These are phyloP conservation scores for Podospora conica DNA, from an alignment of 495 filamentous ascomycete genomes.

Conservation along the genomic window DNA sequence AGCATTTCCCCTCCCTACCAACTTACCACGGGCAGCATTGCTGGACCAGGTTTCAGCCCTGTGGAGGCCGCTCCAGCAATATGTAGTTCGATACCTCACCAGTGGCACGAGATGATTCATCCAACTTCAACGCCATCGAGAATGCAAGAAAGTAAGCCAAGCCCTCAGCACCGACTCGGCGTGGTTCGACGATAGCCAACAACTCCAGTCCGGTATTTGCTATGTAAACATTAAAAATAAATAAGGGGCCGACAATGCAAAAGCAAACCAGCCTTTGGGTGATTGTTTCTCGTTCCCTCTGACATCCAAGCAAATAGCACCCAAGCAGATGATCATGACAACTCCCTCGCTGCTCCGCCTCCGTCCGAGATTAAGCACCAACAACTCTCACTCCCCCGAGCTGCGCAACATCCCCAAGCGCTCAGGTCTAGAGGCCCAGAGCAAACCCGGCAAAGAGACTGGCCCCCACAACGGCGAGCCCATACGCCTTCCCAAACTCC, in stretches of 20 bases:
- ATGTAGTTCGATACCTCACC: no score
- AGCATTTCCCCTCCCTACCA: no score
- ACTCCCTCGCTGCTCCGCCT: not conserved
- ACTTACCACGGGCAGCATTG: not conserved
- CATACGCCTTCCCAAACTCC: slow-evolving; percentile 53
- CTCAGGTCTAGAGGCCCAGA: slow-evolving; percentile 45
- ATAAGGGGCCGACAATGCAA: not conserved
- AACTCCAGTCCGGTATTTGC: not conserved
- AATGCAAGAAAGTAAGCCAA: not conserved
- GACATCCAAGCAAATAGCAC: not conserved
- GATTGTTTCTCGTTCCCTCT: not conserved
- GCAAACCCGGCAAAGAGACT: slow-evolving; percentile 61
- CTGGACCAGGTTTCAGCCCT: not conserved
- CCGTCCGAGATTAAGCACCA: not conserved
- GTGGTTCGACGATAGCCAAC: not conserved
- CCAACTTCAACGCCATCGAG: no score
- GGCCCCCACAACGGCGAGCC: slow-evolving; percentile 48
- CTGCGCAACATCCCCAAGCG: not conserved
- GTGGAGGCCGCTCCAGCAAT: not conserved
- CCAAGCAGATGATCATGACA: not conserved
- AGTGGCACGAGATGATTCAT: not conserved
- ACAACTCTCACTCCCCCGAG: not conserved
- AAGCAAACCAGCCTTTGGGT: not conserved
- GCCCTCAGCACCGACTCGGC: not conserved
- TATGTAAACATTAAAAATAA: not conserved